A percentile compares a stretch with the other conserved stretches of the same genome.
These are phyloP conservation scores for Tagetes patula DNA, from an alignment of 129 eudicot genomes.

Conservation along the genomic window DNA sequence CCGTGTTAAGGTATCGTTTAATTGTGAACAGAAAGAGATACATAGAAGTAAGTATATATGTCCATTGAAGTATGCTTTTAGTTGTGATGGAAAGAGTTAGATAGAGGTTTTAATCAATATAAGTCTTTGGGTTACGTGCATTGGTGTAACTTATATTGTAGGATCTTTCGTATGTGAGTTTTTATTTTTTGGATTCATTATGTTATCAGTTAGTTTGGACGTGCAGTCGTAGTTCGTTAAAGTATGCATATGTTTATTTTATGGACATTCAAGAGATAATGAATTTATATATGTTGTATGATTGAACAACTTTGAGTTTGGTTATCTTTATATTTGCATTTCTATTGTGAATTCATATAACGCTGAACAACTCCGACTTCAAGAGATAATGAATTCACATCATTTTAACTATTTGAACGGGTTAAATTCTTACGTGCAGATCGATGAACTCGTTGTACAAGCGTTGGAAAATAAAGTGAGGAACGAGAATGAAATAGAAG, in stretches of 20 bases:
- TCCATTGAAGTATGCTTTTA: neutral
- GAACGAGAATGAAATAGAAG: slow-evolving; percentile 64
- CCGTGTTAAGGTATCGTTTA: neutral
- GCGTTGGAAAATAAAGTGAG: slow-evolving; percentile 52
- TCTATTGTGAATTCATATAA: neutral
- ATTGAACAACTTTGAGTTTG: neutral
- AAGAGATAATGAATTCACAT: neutral
- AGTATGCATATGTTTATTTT: neutral
- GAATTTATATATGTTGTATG: neutral
- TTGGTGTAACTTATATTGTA: neutral
- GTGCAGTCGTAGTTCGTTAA: neutral
- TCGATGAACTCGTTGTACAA: slow-evolving; percentile 89
- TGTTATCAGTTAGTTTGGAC: too few relatives aligned
- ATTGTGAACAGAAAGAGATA: neutral
- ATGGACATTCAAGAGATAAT: neutral
- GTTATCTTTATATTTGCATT: neutral
- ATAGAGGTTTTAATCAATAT: neutral
- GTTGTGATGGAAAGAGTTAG: neutral
- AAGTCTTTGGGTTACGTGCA: neutral
- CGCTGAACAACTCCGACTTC: too few relatives aligned
- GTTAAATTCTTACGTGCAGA: slow-evolving; percentile 43
- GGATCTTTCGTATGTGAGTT: neutral
- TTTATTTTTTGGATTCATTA: neutral
- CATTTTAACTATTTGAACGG: neutral
- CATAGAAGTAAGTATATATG: neutral